phyloP scores from a whole-genome alignment of 2,329 filamentous ascomycete species.

The Trichoderma koningii region DNA sequence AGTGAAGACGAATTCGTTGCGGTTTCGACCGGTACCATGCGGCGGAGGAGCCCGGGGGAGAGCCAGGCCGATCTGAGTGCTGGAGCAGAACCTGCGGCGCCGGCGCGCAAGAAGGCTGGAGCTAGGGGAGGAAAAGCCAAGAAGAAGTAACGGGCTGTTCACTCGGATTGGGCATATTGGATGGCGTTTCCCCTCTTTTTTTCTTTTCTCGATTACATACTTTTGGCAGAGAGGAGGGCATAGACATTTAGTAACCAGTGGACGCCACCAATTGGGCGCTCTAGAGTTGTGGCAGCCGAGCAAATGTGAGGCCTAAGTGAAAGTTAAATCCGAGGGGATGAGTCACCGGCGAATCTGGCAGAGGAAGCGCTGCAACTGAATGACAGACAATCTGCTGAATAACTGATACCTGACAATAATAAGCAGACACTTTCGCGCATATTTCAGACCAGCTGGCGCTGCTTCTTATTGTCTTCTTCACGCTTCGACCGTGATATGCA shows the following conservation, averaged over 20 bases:
- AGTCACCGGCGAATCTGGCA: constrained; percentile 30
- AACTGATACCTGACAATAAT: constrained; percentile 14
- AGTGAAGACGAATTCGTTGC: constrained; percentile 85
- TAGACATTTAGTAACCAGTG: not conserved
- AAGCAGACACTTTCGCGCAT: not conserved
- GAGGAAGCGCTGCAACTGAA: constrained; percentile 5
- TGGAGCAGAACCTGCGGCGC: constrained; percentile 53
- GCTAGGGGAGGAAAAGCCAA: constrained; percentile 48
- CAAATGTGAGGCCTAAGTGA: constrained; percentile 19
- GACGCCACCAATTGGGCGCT: not conserved
- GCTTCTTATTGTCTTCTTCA: not conserved
- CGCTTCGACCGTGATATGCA: not conserved
- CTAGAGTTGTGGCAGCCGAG: not conserved
- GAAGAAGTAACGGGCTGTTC: constrained; percentile 8
- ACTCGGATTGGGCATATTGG: not conserved
- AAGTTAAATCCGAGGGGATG: constrained; percentile 17
- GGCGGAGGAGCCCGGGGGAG: constrained; percentile 79
- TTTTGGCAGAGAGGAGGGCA: not conserved
- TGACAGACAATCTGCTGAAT: not conserved
- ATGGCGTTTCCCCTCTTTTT: not conserved
- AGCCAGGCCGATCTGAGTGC: constrained; percentile 57
- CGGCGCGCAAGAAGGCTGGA: constrained; percentile 44
- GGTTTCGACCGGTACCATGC: constrained; percentile 76
- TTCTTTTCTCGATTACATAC: not conserved
- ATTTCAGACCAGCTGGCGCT: not conserved